phyloP scores from a whole-genome alignment of 2,329 filamentous ascomycete genomes.

The Blumeriella jaapii region DNA sequence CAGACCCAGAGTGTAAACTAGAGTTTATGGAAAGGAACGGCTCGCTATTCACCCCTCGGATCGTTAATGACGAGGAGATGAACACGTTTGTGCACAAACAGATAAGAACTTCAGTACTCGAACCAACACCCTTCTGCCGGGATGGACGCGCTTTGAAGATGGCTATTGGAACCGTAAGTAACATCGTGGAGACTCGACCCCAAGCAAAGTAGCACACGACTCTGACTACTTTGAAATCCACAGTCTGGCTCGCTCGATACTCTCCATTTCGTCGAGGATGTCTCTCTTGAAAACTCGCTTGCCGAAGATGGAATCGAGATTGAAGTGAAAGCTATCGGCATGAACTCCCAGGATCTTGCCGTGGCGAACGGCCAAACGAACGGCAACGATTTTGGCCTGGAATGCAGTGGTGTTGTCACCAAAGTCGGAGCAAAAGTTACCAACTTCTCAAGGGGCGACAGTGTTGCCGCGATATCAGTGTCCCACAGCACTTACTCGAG shows the following conservation, averaged over 20 bases:
- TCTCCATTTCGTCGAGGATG: slow-evolving; percentile 21
- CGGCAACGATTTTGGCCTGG: slow-evolving; percentile 25
- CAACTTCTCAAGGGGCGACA: slow-evolving; percentile 24
- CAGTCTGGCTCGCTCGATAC: slow-evolving; percentile 20
- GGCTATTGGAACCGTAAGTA: slow-evolving; percentile 12
- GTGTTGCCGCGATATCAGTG: slow-evolving; percentile 22
- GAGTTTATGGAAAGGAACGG: slow-evolving; percentile 21
- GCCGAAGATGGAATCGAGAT: slow-evolving; percentile 20
- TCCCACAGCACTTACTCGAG: slow-evolving; percentile 19
- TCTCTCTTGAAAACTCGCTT: slow-evolving; percentile 7
- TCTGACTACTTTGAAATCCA: too few relatives aligned
- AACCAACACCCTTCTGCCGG: slow-evolving; percentile 14
- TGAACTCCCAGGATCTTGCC: slow-evolving; percentile 25
- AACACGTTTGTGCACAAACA: slow-evolving; percentile 21
- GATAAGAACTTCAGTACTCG: slow-evolving; percentile 11
- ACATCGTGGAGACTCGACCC: too few relatives aligned
- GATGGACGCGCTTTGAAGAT: slow-evolving; percentile 17
- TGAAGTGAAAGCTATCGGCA: slow-evolving; percentile 24
- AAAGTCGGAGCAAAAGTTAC: slow-evolving; percentile 23
- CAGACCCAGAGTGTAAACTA: slow-evolving; percentile 14
- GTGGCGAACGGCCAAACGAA: slow-evolving; percentile 26
- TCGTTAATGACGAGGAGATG: slow-evolving; percentile 23
- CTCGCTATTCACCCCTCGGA: slow-evolving; percentile 22
- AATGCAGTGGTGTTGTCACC: slow-evolving; percentile 28
- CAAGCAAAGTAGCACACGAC: too few relatives aligned